These are phyloP conservation scores for Glycine latifolia DNA, from an alignment of 306 rosid species.

Conservation along the genomic window DNA sequence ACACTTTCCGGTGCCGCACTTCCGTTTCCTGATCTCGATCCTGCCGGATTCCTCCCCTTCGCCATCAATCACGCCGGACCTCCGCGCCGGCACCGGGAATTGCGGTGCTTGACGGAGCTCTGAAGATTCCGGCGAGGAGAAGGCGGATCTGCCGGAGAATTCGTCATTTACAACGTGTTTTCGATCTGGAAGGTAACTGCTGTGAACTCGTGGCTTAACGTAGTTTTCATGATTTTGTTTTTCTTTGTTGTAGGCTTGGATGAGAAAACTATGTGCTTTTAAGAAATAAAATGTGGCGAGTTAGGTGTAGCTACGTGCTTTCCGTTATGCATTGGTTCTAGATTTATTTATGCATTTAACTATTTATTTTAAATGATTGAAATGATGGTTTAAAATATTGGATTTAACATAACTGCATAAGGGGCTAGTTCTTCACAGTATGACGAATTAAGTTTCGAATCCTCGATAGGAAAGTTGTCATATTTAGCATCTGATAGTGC, in stretches of 20 bases:
- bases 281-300: too few relatives aligned
- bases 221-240: neutral
- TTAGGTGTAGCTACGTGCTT: too few relatives aligned
- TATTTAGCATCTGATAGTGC: too few relatives aligned
- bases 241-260: neutral
- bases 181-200: slow-evolving; percentile 40
- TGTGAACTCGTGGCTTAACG: neutral
- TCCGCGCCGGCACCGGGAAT: slow-evolving; percentile 60
- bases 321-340: too few relatives aligned
- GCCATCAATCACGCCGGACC: slow-evolving; percentile 22
- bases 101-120: slow-evolving; percentile 21
- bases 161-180: slow-evolving; percentile 23
- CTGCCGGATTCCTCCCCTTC: neutral
- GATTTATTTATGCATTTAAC: too few relatives aligned
- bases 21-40: neutral
- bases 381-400: too few relatives aligned
- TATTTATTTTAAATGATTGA: too few relatives aligned
- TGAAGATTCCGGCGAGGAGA: slow-evolving; percentile 32
- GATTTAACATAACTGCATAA: too few relatives aligned
- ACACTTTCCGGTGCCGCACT: slow-evolving; percentile 22
- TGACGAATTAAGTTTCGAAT: too few relatives aligned
- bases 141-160: slow-evolving; percentile 42
- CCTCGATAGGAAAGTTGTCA: too few relatives aligned
- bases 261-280: neutral
- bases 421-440: too few relatives aligned